Conservation (phyloP, 306 rosid species). For the Purshia tridentata region DNA sequence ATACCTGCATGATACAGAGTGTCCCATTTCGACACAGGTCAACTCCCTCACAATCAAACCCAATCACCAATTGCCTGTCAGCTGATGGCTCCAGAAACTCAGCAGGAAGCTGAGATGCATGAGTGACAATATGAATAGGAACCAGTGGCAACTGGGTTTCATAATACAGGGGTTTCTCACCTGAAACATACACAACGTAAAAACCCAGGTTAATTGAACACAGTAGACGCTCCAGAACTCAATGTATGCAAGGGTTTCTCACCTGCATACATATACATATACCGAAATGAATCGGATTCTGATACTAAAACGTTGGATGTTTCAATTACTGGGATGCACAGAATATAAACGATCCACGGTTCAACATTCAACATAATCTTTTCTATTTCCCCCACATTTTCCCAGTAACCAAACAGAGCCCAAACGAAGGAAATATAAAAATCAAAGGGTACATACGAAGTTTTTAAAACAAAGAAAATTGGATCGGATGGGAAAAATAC, state of each 20-base stretch:
- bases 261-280: not conserved
- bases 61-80: conserved; percentile 50
- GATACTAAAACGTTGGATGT: no score
- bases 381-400: not conserved
- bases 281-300: not conserved
- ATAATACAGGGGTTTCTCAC: conserved; percentile 41
- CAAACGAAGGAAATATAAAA: not conserved
- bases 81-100: conserved; percentile 79
- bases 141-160: conserved; percentile 43
- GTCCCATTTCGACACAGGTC: conserved; percentile 80
- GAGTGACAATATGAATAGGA: conserved; percentile 66
- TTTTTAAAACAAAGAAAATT: not conserved
- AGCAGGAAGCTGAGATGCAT: conserved; percentile 72
- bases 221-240: no score
- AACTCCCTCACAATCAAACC: conserved; percentile 93
- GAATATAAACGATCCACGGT: conserved; percentile 3
- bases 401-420: conserved; percentile 22
- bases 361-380: not conserved
- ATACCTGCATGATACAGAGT: conserved; percentile 89
- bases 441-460: not conserved
- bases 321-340: no score
- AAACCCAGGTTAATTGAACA: no score
- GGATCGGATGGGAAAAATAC: conserved; percentile 26
- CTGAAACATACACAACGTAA: conserved; percentile 28
- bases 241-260: no score